Base-by-base conservation (phyloP, 2,329 filamentous ascomycete genomes). In the Fusarium verticillioides region DNA sequence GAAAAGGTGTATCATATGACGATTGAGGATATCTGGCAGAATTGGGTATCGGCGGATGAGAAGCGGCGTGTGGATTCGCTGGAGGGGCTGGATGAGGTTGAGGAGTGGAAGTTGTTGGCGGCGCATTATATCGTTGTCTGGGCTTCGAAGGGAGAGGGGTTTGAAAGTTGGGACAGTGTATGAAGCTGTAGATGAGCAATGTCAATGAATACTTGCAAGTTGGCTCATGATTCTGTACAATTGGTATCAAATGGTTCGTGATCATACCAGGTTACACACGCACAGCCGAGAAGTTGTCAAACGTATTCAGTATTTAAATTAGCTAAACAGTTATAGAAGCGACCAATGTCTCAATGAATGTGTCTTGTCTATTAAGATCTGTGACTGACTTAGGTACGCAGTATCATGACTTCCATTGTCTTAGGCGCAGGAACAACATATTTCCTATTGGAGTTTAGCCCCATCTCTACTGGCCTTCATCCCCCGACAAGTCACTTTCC, bases 11-110 rank as follows among this genome's bases (percentile, higher is more conserved):
- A 78, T n/a, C 83, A 83, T 40, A 80, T 83, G 56, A 87, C 87
- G 0, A 83, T 90, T 43, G 82, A 85, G 59, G 77, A 81, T n/a
- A 89, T 97, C 42, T 98, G 93, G 92, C 87, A 92, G 58, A 83
- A 83, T 3, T 98, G 96, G 95, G 86, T 97, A 7, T 78, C 80
- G 0, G 79, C 85, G 2, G 84, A 85, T 5, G 96, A 98, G 82
- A 95, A 94, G 82, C 91, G 93, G 78, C 86, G 95, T 53, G 90
- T 98, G 3, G 92, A 95, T 72, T 82, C 84, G 16, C 81, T 98
- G 32, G 95, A 99, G 81, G 95, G 96, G 78, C 82, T 99, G 70
- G 96, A 99, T 83, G 96, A 99, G 83, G 88, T 98, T 30, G 96
- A 99, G 82, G 96, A 99, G 84, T 97, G 96, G 93, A 87, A 92